A percentile compares a stretch with the other conserved stretches of the same genome.
Conservation (phyloP, 352 stramenopile genomes). For the Phytophthora idaei region DNA sequence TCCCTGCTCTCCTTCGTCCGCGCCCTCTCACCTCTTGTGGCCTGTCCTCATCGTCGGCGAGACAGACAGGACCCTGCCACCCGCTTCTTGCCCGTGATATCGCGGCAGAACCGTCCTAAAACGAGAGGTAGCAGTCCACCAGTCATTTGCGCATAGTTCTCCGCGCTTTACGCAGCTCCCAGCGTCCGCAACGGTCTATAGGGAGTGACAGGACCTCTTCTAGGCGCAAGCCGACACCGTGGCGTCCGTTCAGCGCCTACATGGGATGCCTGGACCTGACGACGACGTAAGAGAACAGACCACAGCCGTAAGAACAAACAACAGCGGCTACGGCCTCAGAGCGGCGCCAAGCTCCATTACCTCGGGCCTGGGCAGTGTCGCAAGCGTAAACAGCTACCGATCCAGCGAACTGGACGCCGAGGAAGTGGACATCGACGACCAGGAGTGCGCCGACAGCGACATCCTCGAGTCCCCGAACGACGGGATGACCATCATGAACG, state of each 20-base stretch:
- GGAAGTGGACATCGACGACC: constrained; percentile 25
- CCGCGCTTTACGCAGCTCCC: constrained; percentile 4
- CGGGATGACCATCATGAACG: constrained; percentile 76
- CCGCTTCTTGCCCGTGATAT: neutral
- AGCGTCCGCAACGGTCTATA: neutral
- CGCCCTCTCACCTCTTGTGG: constrained; percentile 3
- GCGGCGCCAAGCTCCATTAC: constrained; percentile 23
- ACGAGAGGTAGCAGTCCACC: constrained; percentile 3
- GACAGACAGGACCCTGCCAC: neutral
- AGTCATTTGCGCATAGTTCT: constrained; percentile 8
- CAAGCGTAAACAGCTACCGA: constrained; percentile 31
- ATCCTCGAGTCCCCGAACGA: constrained; percentile 53
- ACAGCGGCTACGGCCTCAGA: constrained; percentile 18
- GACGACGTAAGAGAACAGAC: constrained; percentile 39
- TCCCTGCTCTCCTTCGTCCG: constrained; percentile 4
- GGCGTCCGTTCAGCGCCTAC: constrained; percentile 38
- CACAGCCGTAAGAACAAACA: constrained; percentile 19
- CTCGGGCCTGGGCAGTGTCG: constrained; percentile 22
- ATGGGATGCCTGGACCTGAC: constrained; percentile 51
- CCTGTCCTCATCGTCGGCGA: constrained; percentile 5
- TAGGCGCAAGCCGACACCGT: constrained; percentile 10
- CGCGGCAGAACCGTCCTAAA: constrained; percentile 1
- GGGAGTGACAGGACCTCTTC: constrained; percentile 15
- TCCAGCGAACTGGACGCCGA: constrained; percentile 23
- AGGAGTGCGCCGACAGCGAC: constrained; percentile 53